Percentiles rank a stretch among this genome's conserved stretches.
Conservation (phyloP, 805 yeast species). For the Saccharomycopsis olivae region DNA sequence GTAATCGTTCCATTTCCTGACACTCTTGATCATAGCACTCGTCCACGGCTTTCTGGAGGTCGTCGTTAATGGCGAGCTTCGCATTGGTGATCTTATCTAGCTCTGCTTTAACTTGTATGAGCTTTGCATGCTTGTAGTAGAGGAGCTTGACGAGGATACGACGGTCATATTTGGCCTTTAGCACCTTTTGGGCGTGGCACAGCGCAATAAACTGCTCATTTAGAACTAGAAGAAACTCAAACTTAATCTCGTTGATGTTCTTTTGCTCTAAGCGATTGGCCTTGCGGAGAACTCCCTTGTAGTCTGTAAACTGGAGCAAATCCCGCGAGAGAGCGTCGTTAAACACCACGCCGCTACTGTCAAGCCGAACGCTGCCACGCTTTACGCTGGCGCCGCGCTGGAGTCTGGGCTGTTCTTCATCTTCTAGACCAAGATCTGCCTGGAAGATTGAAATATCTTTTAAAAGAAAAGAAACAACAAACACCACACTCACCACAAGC, state of each 20-base stretch:
- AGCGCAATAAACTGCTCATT: conserved; percentile 18
- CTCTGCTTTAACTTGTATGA: conserved; percentile 16
- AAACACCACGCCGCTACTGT: conserved; percentile 1
- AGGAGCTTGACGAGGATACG: conserved; percentile 6
- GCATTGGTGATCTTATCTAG: conserved; percentile 4
- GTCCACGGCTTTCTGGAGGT: conserved; percentile 11
- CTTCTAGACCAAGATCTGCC: not conserved
- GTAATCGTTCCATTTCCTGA: not conserved
- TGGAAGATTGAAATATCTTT: conserved; percentile 16
- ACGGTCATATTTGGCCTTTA: conserved; percentile 2
- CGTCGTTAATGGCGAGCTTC: conserved; percentile 7
- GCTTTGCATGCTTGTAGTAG: conserved; percentile 14
- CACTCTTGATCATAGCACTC: conserved; percentile 8
- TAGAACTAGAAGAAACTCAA: conserved; percentile 13
- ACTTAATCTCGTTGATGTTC: conserved; percentile 13
- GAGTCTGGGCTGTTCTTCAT: not conserved
- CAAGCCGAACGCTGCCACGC: conserved; percentile 2
- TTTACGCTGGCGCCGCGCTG: not conserved
- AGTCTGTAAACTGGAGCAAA: conserved; percentile 22
- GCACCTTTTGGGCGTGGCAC: conserved; percentile 6
- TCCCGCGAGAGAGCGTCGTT: conserved; percentile 20
- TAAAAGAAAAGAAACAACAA: conserved; percentile 9
- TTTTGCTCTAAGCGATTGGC: conserved; percentile 29
- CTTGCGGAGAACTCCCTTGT: conserved; percentile 32
- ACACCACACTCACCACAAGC: conserved; percentile 9